Evolutionary conservation across 345 rosid species (phyloP), one percentile per base, ranked within the genome.

Genomic region (Citrus australasica): DNA sequence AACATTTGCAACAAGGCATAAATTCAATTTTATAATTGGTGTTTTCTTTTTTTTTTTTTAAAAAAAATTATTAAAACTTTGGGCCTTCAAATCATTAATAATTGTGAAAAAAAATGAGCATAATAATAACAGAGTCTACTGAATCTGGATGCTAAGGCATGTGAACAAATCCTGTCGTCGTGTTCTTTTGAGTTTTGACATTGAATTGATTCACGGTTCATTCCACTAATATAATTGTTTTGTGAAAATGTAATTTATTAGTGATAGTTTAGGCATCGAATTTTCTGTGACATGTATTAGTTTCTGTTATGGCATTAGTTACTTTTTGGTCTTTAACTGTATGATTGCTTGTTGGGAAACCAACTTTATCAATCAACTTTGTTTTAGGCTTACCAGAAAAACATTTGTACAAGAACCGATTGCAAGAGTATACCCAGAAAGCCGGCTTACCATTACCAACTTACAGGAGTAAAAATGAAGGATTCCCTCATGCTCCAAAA

Each of bases 401-500:
- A 28, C 1, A n/a, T 35, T 24, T 75, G 83, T 67, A 72, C 30
- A 77, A 81, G 78, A 81, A 71, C 33, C 60, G 19, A 0, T n/a
- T 77, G 37, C 73, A 81, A 56, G 77, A 81, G 21, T 55, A 76
- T 69, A 38, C 79, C 16, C 83, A 64, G 32, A 77, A 28, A 61
- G 9, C 37, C 6, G 33, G 66, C 37, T 8, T 81, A 19, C 32
- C 63, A 1, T 65, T 72, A 5, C 84, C 84, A 9, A 76, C 72
- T 21, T 81, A 81, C 17, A 65, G 28, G 4, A 81, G 69, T 24
- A 46, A 38, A 53, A 81, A 63, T 10, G 83, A 84, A 81, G 84
- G 83, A 60, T 79, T 73, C 27, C 73, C 37, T 3, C 84, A 84
- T 61, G 86, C 80, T 6, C 84, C 82, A 4, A 81, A 32, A 78